Base-by-base conservation (phyloP, 1,284 basidiomycete species). In the Gastroboletus turbinatus region DNA sequence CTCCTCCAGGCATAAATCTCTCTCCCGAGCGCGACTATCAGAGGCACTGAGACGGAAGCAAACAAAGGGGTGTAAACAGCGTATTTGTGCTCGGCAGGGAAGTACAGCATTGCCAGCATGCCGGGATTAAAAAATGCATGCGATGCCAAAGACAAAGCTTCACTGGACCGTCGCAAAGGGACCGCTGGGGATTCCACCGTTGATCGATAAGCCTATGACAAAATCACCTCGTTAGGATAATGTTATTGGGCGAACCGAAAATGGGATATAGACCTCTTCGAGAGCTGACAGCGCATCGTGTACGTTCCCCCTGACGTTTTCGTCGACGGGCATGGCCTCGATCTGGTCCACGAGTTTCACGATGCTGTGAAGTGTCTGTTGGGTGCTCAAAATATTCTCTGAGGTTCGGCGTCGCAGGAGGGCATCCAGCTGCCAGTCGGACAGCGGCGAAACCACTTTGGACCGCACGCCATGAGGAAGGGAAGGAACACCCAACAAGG, bases 51-150 rank as follows among this genome's bases (percentile, higher is more conserved):
- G 27, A 94, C 81, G 50, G 92, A 94, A 4, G 92, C 94, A 68
- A 98, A 96, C 21, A 98, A 75, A 0, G 95, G 95, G 0, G 92
- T 89, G 70, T 97, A 97, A 5, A 98, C 92, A 1, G 94, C 94
- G 70, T 94, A 94, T 69, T 92, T 96, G 77, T 97, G 95, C 68
- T 97, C 94, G 27, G 92, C 88, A 25, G 95, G 95, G 74, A 99
- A 99, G 73, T 99, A 99, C 25, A 99, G 79, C 66, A 98, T 74
- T 7, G 92, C 95, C 63, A 99, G 77, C 96, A 99, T 98, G 35
- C 87, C 89, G 0, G 96, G 97, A 70, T 95, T 93, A 76, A 97
- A 99, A 78, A 98, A 99, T 0, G 97, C 97, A 40, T 87, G 81
- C 16, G 93, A 96, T 3, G 95, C 85, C 36, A 90, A 78, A 0